phyloP scores from a whole-genome alignment of 179 eudicot species.

The Beta corolliflora region DNA sequence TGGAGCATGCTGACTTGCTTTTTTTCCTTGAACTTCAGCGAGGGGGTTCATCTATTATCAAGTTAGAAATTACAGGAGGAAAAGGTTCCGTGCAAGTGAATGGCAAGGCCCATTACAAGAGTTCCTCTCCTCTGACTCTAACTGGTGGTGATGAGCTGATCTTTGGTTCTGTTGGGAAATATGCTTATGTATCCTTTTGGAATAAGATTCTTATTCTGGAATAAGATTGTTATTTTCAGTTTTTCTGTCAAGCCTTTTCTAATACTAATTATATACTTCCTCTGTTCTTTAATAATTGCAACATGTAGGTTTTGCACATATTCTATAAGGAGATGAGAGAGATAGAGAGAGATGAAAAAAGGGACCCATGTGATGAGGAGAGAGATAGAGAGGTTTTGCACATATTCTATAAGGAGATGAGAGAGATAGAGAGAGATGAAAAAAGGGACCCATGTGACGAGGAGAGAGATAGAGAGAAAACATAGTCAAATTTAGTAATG shows the following conservation, averaged over 20 bases:
- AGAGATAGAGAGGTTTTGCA: too few species aligned
- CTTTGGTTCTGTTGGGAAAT: slow-evolving; percentile 58
- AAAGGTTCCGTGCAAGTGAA: slow-evolving; percentile 74
- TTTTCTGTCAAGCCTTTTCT: background rate
- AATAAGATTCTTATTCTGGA: background rate
- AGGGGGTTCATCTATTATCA: slow-evolving; percentile 50
- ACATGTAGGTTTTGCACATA: too few species aligned
- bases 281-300: too few species aligned
- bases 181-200: slow-evolving; percentile 86
- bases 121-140: slow-evolving; percentile 46
- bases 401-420: too few species aligned
- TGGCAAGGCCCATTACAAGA: slow-evolving; percentile 53
- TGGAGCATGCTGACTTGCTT: background rate
- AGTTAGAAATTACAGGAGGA: slow-evolving; percentile 65
- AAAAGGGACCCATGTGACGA: too few species aligned
- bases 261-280: too few species aligned
- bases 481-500: too few species aligned
- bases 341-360: too few species aligned
- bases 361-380: too few species aligned
- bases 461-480: too few species aligned
- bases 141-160: slow-evolving; percentile 82
- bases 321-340: too few species aligned
- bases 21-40: slow-evolving; percentile 29
- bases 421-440: too few species aligned
- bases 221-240: background rate